phyloP scores from a whole-genome alignment of 805 yeast genomes.

The Teunomyces panamensis region DNA sequence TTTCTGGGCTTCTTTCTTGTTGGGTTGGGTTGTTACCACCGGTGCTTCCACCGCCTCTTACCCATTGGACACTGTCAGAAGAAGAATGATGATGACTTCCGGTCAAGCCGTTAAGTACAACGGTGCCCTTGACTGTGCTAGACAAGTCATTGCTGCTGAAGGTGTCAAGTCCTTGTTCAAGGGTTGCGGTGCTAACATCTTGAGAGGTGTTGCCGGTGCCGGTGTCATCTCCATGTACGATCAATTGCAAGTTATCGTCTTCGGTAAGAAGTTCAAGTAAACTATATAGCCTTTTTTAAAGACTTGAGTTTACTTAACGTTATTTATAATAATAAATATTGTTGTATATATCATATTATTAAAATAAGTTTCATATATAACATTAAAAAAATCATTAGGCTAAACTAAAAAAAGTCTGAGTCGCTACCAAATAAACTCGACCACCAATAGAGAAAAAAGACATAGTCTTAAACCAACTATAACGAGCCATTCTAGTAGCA shows the following conservation, averaged over 20 bases:
- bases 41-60: constrained; percentile 98
- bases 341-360: constrained; percentile 3
- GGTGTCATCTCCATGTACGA: constrained; percentile 98
- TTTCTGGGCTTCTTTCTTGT: constrained; percentile 91
- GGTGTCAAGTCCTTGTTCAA: constrained; percentile 92
- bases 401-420: background rate
- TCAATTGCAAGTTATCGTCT: constrained; percentile 89
- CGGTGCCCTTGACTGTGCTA: constrained; percentile 93
- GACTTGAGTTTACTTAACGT: background rate
- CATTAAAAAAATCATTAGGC: background rate
- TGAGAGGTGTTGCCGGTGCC: constrained; percentile 99
- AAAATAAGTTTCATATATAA: constrained; percentile 2
- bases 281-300: constrained; percentile 5
- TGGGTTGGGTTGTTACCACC: constrained; percentile 98
- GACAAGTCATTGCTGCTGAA: constrained; percentile 90
- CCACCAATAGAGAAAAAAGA: constrained; percentile 14
- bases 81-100: constrained; percentile 99
- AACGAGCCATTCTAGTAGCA: constrained; percentile 4
- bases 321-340: background rate
- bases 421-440: constrained; percentile 3
- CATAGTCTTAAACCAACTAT: constrained; percentile 13
- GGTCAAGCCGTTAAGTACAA: constrained; percentile 97
- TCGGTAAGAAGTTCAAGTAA: constrained; percentile 92
- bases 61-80: constrained; percentile 98
- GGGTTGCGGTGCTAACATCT: constrained; percentile 99